Evolutionary conservation across 2,329 filamentous ascomycete species (phyloP), one percentile per base, ranked within the genome.

Genomic region (Pseudogymnoascus sp.): DNA sequence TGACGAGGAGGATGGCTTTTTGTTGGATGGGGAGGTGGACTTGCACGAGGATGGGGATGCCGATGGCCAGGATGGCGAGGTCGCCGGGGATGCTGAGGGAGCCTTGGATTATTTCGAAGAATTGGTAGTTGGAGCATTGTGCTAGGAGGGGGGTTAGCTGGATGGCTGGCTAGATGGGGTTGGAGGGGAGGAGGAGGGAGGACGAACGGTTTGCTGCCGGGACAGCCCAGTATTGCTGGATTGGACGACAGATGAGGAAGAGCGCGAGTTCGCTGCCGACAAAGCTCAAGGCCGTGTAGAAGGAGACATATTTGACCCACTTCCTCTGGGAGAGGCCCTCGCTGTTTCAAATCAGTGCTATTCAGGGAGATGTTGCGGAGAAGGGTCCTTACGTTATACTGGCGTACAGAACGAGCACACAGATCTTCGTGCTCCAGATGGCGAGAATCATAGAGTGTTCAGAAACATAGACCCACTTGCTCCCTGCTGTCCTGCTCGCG

Each of bases 381-480:
- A 10, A 18, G 10, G 55, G 5, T 5, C 61, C 63, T 18, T 61
- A 65, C 62, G 58, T 64, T 33, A 58, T 61, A 5, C 78, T 74
- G 9, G 71, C 70, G 62, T 78, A 79, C 67, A 79, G 72, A 60
- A 78, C 71, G 25, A 80, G 68, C 70, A 79, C 76, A 67, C 77
- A 79, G 5, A 70, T 69, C 64, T 80, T 80, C 55, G 77, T 70
- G 2, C 67, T 68, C 71, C 73, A 78, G 15, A 78, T 75, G 4
- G 73, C 65, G 31, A 82, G 76, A 5, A 83, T 67, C 73, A 83
- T 82, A 36, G 74, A 71, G 67, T 79, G 71, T 58, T 80, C 79
- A 1, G 76, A 77, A 25, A 79, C 74, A 60, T 79, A 77, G 1
- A 81, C 78, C 75, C 78, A 79, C 73, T 80, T 80, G 65, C 77